Percentiles rank a stretch among this genome's conserved stretches.
phyloP scores from a whole-genome alignment of 2,329 filamentous ascomycete species.

The Pezicula rhizophila region DNA sequence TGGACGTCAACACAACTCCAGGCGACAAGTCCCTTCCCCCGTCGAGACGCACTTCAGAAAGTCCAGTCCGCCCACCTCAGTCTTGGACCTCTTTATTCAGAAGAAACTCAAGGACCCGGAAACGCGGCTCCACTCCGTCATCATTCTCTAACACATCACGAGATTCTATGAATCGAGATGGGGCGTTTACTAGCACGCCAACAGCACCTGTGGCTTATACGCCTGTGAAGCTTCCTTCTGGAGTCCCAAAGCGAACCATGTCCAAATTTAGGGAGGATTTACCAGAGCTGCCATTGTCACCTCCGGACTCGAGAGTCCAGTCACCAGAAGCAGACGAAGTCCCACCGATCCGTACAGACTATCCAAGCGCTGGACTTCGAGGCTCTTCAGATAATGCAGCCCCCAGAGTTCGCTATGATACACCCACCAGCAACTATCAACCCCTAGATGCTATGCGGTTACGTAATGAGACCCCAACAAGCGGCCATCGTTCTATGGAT shows the following conservation, averaged over 20 bases:
- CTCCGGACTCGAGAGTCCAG: slow-evolving; percentile 73
- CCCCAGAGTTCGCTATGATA: slow-evolving; percentile 39
- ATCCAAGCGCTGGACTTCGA: slow-evolving; percentile 16
- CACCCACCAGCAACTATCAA: slow-evolving; percentile 39
- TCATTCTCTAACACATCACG: slow-evolving; percentile 91
- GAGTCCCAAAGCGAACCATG: slow-evolving; percentile 68
- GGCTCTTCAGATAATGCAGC: slow-evolving; percentile 21
- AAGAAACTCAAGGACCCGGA: slow-evolving; percentile 43
- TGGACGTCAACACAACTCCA: slow-evolving; percentile 31
- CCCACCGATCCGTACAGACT: slow-evolving; percentile 28
- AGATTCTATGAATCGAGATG: slow-evolving; percentile 62
- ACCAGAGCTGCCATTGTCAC: slow-evolving; percentile 79
- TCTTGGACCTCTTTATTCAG: slow-evolving; percentile 73
- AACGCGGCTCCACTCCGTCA: slow-evolving; percentile 52
- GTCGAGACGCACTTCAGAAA: slow-evolving; percentile 48
- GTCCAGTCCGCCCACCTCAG: slow-evolving; percentile 36
- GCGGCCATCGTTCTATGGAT: slow-evolving; percentile 31
- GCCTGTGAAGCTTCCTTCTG: slow-evolving; percentile 24
- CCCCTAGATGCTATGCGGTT: slow-evolving; percentile 33
- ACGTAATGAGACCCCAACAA: slow-evolving; percentile 37
- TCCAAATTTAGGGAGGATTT: slow-evolving; percentile 92
- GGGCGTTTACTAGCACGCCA: slow-evolving; percentile 16
- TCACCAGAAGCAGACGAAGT: slow-evolving; percentile 60
- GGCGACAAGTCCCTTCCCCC: slow-evolving; percentile 36
- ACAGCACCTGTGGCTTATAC: slow-evolving; percentile 17